Evolutionary conservation across 768 basidiomycete species (phyloP).

Genomic region (Kwoniella sp.): DNA sequence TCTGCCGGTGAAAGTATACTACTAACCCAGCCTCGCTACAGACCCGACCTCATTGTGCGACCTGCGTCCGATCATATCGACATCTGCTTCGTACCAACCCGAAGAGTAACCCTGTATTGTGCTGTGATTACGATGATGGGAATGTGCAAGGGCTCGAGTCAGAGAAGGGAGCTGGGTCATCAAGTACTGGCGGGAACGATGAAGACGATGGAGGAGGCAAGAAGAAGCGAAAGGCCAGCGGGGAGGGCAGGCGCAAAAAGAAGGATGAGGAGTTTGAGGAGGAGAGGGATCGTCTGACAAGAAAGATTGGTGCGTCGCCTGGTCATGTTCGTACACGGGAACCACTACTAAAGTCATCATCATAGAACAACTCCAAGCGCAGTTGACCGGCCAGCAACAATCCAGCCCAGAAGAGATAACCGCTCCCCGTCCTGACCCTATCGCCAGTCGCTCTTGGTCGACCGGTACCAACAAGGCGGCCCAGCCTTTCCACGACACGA

Average conservation of each 20-base stretch:
- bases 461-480: too few species aligned
- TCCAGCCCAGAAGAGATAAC: neutral
- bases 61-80: conserved; percentile 39
- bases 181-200: neutral
- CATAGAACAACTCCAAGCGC: conserved; percentile 37
- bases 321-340: neutral
- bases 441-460: conserved; percentile 5
- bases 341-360: neutral
- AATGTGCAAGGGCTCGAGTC: conserved; percentile 1
- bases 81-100: conserved; percentile 36
- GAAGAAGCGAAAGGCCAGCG: conserved; percentile 22
- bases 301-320: conserved; percentile 32
- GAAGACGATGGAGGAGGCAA: conserved; percentile 18
- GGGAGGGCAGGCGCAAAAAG: conserved; percentile 15
- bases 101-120: conserved; percentile 26
- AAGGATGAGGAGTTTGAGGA: conserved; percentile 20
- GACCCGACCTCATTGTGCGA: conserved; percentile 40
- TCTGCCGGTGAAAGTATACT: neutral
- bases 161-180: conserved; percentile 5
- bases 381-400: conserved; percentile 10
- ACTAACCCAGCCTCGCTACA: neutral
- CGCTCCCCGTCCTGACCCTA: too few species aligned
- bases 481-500: neutral
- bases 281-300: conserved; percentile 28
- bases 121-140: conserved; percentile 42